These are phyloP conservation scores for Apiospora sp. DNA, from an alignment of 2,329 filamentous ascomycete genomes.

Conservation along the genomic window DNA sequence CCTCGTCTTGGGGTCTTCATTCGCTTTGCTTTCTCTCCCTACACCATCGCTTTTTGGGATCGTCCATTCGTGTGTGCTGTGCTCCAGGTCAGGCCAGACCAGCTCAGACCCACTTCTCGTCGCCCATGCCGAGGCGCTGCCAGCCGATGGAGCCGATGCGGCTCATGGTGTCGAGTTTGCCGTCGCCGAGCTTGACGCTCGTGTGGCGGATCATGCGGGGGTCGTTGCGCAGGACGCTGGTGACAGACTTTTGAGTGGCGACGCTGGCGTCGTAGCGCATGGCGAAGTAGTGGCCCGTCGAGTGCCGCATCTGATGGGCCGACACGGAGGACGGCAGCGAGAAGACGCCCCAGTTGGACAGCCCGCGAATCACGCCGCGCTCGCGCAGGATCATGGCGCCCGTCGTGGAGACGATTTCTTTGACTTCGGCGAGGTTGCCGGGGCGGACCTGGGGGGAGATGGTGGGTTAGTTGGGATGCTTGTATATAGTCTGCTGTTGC, in stretches of 20 bases:
- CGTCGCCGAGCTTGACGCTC: conserved; percentile 83
- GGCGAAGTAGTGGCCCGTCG: conserved; percentile 93
- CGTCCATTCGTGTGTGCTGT: too few relatives aligned
- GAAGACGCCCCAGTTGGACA: conserved; percentile 96
- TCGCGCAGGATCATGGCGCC: conserved; percentile 83
- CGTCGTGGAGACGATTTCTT: conserved; percentile 90
- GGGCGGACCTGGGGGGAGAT: conserved; percentile 76
- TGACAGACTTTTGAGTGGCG: conserved; percentile 76
- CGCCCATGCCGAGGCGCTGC: conserved; percentile 43
- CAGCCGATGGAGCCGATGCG: conserved; percentile 60
- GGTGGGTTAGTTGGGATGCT: not conserved
- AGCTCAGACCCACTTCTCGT: conserved; percentile 32
- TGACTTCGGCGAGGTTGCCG: conserved; percentile 88
- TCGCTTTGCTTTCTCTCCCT: not conserved
- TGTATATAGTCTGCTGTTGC: not conserved
- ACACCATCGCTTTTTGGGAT: not conserved
- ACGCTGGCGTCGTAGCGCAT: conserved; percentile 91
- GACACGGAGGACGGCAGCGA: conserved; percentile 81
- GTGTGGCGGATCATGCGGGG: conserved; percentile 88
- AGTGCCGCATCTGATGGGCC: conserved; percentile 84
- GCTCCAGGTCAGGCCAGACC: too few relatives aligned
- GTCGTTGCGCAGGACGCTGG: conserved; percentile 81
- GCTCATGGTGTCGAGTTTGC: conserved; percentile 60
- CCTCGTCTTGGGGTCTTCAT: not conserved
- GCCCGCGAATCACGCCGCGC: conserved; percentile 88